Evolutionary conservation across 495 filamentous ascomycete species (phyloP).

Genomic region (Neurospora sp.): DNA sequence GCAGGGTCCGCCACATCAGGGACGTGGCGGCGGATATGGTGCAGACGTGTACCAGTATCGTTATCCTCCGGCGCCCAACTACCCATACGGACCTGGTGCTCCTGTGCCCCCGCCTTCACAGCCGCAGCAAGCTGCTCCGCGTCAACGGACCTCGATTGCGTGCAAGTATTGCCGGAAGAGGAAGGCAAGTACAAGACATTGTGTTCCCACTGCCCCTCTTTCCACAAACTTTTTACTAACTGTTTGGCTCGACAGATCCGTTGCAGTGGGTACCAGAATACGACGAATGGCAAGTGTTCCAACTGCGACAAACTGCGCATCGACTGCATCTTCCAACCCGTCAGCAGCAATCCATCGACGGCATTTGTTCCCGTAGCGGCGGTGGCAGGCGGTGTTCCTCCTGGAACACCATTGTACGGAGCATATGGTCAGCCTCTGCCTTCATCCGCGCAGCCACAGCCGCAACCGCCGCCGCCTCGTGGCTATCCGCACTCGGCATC

Average conservation of each 20-base stretch:
- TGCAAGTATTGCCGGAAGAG: constrained; percentile 41
- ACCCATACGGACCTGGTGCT: constrained; percentile 17
- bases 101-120: constrained; percentile 8
- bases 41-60: constrained; percentile 5
- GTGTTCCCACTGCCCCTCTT: background rate
- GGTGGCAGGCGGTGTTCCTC: constrained; percentile 36
- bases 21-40: constrained; percentile 2
- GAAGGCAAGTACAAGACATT: constrained; percentile 26
- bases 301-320: constrained; percentile 43
- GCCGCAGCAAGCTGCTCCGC: constrained; percentile 33
- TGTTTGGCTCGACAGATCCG: constrained; percentile 28
- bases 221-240: constrained; percentile 6
- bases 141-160: constrained; percentile 42
- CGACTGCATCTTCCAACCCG: constrained; percentile 42
- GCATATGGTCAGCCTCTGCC: constrained; percentile 40
- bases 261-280: constrained; percentile 42
- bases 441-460: constrained; percentile 9
- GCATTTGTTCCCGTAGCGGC: constrained; percentile 42
- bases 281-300: constrained; percentile 38
- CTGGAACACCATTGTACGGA: constrained; percentile 37
- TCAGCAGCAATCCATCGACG: constrained; percentile 34
- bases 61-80: constrained; percentile 9
- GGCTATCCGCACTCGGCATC: constrained; percentile 7
- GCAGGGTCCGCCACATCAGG: constrained; percentile 6
- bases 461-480: constrained; percentile 4